Conservation (phyloP, 2,329 filamentous ascomycete species). For the Claviceps humidiphila region DNA sequence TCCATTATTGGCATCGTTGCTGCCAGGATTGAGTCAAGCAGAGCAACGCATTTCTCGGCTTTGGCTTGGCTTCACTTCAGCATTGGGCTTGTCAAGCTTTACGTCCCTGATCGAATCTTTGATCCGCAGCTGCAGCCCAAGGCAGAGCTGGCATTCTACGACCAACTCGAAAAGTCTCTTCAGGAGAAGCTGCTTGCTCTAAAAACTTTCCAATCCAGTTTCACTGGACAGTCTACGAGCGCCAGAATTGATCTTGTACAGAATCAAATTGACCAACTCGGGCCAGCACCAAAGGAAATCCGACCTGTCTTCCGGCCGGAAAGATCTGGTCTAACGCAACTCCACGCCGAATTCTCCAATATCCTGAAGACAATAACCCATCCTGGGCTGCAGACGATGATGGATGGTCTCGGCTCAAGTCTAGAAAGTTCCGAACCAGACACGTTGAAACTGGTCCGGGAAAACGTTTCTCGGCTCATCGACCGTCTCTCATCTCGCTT, state of each 20-base stretch:
- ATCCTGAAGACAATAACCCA: slow-evolving; percentile 52
- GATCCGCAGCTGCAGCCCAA: slow-evolving; percentile 60
- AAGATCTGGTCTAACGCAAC: slow-evolving; percentile 49
- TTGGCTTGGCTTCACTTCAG: slow-evolving; percentile 67
- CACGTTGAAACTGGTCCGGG: slow-evolving; percentile 36
- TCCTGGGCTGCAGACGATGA: slow-evolving; percentile 11
- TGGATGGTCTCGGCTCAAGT: slow-evolving; percentile 10
- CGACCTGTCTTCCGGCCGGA: slow-evolving; percentile 58
- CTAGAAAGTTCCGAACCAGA: slow-evolving; percentile 10
- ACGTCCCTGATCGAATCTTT: slow-evolving; percentile 74
- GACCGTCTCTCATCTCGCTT: slow-evolving; percentile 57
- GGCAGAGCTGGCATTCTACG: slow-evolving; percentile 49
- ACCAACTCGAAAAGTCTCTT: slow-evolving; percentile 42
- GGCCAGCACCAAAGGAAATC: slow-evolving; percentile 50
- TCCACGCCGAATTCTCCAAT: slow-evolving; percentile 77
- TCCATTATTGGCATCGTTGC: slow-evolving; percentile 30
- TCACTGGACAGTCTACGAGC: slow-evolving; percentile 56
- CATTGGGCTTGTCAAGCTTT: slow-evolving; percentile 60
- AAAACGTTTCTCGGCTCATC: slow-evolving; percentile 54
- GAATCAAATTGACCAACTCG: slow-evolving; percentile 48
- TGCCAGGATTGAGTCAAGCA: slow-evolving; percentile 8
- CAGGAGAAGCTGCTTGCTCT: slow-evolving; percentile 46
- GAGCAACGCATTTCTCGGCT: slow-evolving; percentile 21
- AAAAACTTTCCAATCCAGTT: slow-evolving; percentile 48
- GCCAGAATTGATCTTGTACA: slow-evolving; percentile 51